phyloP scores from a whole-genome alignment of 139 green algal genomes.

The Gonium pectorale region DNA sequence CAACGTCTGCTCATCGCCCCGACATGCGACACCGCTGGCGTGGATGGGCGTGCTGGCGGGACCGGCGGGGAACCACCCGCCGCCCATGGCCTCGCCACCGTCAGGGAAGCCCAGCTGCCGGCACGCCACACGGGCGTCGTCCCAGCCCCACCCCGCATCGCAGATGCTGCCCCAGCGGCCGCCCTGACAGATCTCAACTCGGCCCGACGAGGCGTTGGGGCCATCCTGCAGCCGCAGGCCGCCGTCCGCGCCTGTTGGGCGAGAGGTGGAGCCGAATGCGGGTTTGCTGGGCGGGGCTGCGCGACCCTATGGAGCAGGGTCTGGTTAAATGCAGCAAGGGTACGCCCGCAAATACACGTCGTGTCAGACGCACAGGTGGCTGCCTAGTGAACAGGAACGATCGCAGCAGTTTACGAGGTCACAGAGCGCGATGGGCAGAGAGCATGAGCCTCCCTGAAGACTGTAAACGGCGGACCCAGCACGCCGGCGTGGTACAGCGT shows the following conservation, averaged over 20 bases:
- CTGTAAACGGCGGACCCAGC: too few relatives aligned
- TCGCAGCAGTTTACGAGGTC: too few relatives aligned
- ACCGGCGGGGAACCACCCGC: conserved; percentile 17
- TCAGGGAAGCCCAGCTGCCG: conserved; percentile 19
- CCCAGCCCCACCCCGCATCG: conserved; percentile 23
- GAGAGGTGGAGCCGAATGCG: too few relatives aligned
- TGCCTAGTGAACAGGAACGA: too few relatives aligned
- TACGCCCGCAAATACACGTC: too few relatives aligned
- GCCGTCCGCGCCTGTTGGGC: background rate
- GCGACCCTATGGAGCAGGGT: too few relatives aligned
- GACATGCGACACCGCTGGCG: background rate
- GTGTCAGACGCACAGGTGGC: too few relatives aligned
- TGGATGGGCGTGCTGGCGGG: background rate
- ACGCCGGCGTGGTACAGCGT: too few relatives aligned
- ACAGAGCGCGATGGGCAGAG: too few relatives aligned
- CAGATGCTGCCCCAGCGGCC: conserved; percentile 20
- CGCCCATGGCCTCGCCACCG: conserved; percentile 21
- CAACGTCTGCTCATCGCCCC: background rate
- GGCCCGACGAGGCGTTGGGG: conserved; percentile 27
- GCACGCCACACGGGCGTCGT: conserved; percentile 38
- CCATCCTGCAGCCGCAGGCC: background rate
- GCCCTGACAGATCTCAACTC: background rate
- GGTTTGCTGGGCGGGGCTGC: too few relatives aligned
- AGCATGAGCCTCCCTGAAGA: too few relatives aligned
- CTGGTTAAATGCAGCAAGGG: too few relatives aligned